Base-by-base conservation (phyloP, 306 rosid genomes). In the Citrullus amarus region DNA sequence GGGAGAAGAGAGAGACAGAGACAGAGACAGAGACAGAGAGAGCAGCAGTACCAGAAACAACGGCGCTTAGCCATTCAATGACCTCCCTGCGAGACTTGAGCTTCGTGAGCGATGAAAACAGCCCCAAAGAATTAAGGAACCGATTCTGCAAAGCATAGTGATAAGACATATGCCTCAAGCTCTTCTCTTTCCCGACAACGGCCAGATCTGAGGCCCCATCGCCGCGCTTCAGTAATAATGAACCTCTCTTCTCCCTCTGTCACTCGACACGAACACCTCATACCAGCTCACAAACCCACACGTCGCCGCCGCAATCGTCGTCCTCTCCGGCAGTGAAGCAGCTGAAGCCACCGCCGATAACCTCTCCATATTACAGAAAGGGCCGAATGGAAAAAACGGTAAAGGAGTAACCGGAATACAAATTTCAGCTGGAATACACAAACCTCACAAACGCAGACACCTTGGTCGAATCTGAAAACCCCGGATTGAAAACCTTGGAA, bases 51-150 rank as follows among this genome's bases (percentile, higher is more conserved):
- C 98, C 97, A 86, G 96, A 83, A 83, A 89, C 80, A 5, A 93
- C 53, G 3, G 90, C 88, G 57, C 86, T 82, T 70, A 94, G 87
- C 96, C 96, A 94, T 83, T 90, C 93, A 25, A 91, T 25, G 61
- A 89, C 98, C 50, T 94, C 96, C 59, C 88, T 83, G 3, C 97
- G 87, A 0, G 96, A 92, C 80, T 88, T 92, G 79, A 92, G 96
- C 85, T 89, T 94, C 2, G 75, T 79, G 6, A 81, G 71, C 75
- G 84, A 81, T 0, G 75, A 30, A 58, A 30, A 77, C 2, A 81
- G 60, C 17, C 58, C 81, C 3, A 85, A 4, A 1, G 85, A 73
- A 18, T 32, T 73, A 51, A 73, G 61, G 58, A 73, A 50, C 6
- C 84, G 82, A 58, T 61, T 77, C 46, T 71, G 68, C 9, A 88